A percentile compares a stretch with the other conserved stretches of the same genome.
These are phyloP conservation scores for Trichosanthes cucumerina DNA, from an alignment of 306 rosid genomes.

Conservation along the genomic window DNA sequence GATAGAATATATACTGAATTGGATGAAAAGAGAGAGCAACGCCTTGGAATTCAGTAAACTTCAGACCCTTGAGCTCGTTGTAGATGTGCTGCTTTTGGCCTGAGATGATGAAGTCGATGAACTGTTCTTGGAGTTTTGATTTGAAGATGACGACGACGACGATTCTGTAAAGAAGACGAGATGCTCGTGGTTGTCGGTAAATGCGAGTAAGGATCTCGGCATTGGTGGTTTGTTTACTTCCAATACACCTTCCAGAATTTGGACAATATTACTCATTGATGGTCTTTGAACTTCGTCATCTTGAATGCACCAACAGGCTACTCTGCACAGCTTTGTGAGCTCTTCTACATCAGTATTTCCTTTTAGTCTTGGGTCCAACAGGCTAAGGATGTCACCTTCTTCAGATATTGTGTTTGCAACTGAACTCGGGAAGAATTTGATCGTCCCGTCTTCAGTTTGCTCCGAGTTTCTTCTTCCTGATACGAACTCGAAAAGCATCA, in stretches of 20 bases:
- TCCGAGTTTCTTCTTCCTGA: conserved; percentile 77
- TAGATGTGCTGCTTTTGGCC: conserved; percentile 5
- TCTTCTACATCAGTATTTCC: conserved; percentile 43
- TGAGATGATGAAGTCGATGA: conserved; percentile 21
- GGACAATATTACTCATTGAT: conserved; percentile 73
- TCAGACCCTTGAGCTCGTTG: neutral
- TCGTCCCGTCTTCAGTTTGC: conserved; percentile 40
- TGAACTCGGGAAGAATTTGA: conserved; percentile 44
- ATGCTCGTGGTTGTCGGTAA: conserved; percentile 40
- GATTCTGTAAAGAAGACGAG: conserved; percentile 53
- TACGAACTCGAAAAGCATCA: conserved; percentile 79
- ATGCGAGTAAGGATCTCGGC: conserved; percentile 43
- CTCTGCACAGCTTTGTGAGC: conserved; percentile 32
- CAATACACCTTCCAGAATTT: conserved; percentile 56
- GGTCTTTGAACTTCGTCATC: conserved; percentile 66
- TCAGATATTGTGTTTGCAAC: conserved; percentile 33
- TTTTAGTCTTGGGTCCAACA: conserved; percentile 47
- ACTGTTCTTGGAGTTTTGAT: conserved; percentile 29
- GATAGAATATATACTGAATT: neutral
- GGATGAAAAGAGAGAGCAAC: neutral
- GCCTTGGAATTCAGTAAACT: neutral
- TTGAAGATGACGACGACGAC: conserved; percentile 21
- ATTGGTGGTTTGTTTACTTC: conserved; percentile 51
- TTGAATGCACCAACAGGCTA: conserved; percentile 88
- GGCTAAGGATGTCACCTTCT: conserved; percentile 36